phyloP scores from a whole-genome alignment of 306 rosid genomes.

The Quercus rubra region DNA sequence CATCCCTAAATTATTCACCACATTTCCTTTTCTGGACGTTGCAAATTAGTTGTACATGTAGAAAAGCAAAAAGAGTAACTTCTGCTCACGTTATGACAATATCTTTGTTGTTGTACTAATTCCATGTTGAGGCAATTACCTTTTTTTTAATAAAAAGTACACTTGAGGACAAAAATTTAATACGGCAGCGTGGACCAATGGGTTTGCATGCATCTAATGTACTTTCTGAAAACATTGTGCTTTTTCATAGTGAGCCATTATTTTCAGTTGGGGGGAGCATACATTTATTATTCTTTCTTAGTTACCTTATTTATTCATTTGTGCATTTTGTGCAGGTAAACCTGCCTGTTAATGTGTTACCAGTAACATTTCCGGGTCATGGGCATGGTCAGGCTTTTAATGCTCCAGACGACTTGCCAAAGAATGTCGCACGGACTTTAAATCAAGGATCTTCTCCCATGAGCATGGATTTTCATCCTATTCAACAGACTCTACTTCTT shows the following conservation, averaged over 20 bases:
- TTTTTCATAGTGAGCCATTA: neutral
- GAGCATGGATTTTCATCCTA: slow-evolving; percentile 99
- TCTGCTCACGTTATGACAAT: too few relatives aligned
- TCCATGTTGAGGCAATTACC: neutral
- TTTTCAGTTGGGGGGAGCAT: neutral
- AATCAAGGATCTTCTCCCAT: slow-evolving; percentile 95
- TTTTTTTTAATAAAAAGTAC: neutral
- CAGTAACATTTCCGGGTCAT: slow-evolving; percentile 73
- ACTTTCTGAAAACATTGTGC: neutral
- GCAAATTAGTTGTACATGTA: neutral
- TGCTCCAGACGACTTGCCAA: slow-evolving; percentile 90
- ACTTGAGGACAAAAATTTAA: neutral
- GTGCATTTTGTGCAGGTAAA: slow-evolving; percentile 56
- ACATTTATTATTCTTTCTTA: neutral
- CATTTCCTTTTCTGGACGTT: neutral
- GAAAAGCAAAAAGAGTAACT: neutral
- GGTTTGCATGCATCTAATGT: neutral
- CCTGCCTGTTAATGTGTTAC: slow-evolving; percentile 89
- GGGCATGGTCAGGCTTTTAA: slow-evolving; percentile 72
- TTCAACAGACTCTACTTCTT: slow-evolving; percentile 86
- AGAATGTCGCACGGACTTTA: slow-evolving; percentile 62
- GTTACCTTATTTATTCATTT: slow-evolving; percentile 8
- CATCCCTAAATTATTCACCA: neutral
- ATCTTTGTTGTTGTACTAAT: neutral
- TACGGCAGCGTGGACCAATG: neutral